Evolutionary conservation across 306 rosid genomes (phyloP), one percentile per base, ranked within the genome.

Genomic region (Luffa aegyptiaca): DNA sequence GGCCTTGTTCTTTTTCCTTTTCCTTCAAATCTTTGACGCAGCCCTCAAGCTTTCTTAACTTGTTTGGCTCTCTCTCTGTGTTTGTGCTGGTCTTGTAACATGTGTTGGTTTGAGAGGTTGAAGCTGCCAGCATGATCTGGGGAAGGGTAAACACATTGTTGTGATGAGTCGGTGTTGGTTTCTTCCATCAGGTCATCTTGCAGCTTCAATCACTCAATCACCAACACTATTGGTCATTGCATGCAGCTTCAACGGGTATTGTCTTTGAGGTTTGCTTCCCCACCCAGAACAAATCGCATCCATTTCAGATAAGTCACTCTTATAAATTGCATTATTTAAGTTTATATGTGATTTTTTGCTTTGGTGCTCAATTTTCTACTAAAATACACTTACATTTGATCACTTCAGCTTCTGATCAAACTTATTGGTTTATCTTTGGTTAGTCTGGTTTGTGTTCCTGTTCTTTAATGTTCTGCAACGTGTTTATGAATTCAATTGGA

Each of bases 81-180:
- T 36, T 10, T 59, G 13, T 59, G 33, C 35, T 59, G 10, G n/a
- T 35, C 41, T 33, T 12, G 17, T 4, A 63, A 33, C n/a, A 64
- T 65, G 46, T 45, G 76, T 71, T 71, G 37, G 56, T 46, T 71
- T 71, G 77, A 46, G 77, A 71, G 59, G 59, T 49, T 73, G 78
- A 73, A 73, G 78, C 59, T 73, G 78, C 78, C 78, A 73, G 78
- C 61, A 49, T 73, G 78, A 73, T 73, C 61, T 73, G 78, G 48
- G 75, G 75, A 69, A 39, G 49, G 49, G 26, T 35, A 37, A 6
- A 55, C 26, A 55, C 36, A 10, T 61, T 4, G 37, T 61, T 31
- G 20, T 52, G 9, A 0, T 58, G 36, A 4, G 4, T 21, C 5
- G 5, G 14, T 3, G 17, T 0, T 35, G 2, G 37, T 72, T 45